Percentiles rank a stretch among this genome's conserved stretches.
phyloP scores from a whole-genome alignment of 306 rosid genomes.

The Betula pendula region DNA sequence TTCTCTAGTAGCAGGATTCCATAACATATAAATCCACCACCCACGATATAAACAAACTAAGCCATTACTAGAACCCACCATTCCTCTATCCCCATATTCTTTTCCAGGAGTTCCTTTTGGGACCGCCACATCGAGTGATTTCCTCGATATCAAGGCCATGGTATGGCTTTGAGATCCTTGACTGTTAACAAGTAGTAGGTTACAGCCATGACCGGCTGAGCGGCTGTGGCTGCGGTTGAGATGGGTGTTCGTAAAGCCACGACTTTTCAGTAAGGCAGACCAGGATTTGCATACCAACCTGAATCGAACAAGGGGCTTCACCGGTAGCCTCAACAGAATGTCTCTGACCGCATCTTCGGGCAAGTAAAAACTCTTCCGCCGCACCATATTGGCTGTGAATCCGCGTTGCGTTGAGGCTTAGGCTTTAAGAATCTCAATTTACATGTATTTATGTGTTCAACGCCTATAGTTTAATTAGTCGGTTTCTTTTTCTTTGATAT shows the following conservation, averaged over 20 bases:
- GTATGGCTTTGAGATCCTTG: neutral
- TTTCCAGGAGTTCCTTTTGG: neutral
- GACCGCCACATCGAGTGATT: neutral
- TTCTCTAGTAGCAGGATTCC: constrained; percentile 3
- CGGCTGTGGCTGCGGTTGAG: neutral
- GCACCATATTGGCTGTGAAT: no score
- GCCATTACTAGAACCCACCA: constrained; percentile 1
- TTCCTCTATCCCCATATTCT: neutral
- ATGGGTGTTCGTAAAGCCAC: neutral
- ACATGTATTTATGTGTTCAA: no score
- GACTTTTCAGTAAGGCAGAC: neutral
- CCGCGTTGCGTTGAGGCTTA: no score
- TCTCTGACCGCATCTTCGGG: neutral
- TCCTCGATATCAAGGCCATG: neutral
- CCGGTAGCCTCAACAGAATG: neutral
- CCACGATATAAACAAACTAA: neutral
- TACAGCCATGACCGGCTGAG: neutral
- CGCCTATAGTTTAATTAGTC: no score
- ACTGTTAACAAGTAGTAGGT: neutral
- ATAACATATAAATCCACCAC: neutral
- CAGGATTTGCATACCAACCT: neutral
- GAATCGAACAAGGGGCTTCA: neutral
- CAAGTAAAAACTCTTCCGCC: neutral
- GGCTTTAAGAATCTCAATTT: no score
- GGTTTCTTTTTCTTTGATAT: no score